phyloP scores from a whole-genome alignment of 2,329 filamentous ascomycete species.

The Monilinia vaccinii-corymbosi region DNA sequence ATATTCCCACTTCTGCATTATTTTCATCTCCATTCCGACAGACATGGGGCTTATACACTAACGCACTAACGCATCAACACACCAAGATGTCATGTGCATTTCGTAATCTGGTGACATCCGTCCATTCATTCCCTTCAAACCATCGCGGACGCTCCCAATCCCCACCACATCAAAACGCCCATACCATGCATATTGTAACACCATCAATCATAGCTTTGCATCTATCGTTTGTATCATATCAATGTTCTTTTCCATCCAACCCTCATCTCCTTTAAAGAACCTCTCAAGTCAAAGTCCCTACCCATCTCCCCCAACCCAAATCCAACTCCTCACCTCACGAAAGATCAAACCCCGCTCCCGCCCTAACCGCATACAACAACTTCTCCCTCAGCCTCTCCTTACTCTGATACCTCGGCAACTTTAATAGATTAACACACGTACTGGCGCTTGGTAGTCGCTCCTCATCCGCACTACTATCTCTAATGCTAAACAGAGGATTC shows the following conservation, averaged over 20 bases:
- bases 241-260: neutral
- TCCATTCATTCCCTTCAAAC: too few species aligned
- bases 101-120: neutral
- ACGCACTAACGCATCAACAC: too few species aligned
- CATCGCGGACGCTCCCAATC: neutral
- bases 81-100: too few species aligned
- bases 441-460: conserved; percentile 81
- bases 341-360: conserved; percentile 86
- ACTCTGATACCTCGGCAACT: conserved; percentile 73
- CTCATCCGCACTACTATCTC: conserved; percentile 71
- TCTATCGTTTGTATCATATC: neutral
- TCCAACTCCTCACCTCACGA: conserved; percentile 12
- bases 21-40: too few species aligned
- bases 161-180: neutral
- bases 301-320: neutral
- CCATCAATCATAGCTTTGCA: neutral
- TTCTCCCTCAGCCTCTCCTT: conserved; percentile 63
- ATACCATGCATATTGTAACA: neutral
- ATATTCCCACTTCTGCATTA: too few species aligned
- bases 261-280: too few species aligned
- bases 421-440: conserved; percentile 91
- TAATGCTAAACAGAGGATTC: conserved; percentile 78
- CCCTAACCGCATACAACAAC: conserved; percentile 79
- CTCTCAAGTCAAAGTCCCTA: neutral
- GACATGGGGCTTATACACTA: too few species aligned